These are phyloP conservation scores for Carex scoparia DNA, from an alignment of 176 grass and related monocot species.

Conservation along the genomic window DNA sequence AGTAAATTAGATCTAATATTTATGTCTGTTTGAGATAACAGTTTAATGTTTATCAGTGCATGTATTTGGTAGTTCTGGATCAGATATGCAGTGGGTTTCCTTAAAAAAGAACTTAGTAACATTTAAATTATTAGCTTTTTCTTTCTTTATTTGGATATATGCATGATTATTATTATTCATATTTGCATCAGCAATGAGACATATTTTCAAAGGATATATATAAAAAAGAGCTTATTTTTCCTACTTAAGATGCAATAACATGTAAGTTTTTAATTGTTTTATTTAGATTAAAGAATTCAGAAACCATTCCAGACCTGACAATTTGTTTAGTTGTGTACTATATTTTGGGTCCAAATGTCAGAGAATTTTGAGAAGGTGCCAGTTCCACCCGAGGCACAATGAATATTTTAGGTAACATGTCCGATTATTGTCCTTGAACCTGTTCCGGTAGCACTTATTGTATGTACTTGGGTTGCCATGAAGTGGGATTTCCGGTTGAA, in stretches of 20 bases:
- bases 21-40: neutral
- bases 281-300: neutral
- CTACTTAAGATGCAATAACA: neutral
- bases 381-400: neutral
- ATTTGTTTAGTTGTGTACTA: neutral
- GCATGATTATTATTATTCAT: neutral
- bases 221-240: neutral
- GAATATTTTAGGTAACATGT: neutral
- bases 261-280: neutral
- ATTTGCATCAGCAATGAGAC: neutral
- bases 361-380: neutral
- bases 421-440: neutral
- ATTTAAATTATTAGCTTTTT: neutral
- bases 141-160: neutral
- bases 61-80: neutral
- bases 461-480: neutral
- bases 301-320: neutral
- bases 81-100: neutral
- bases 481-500: neutral
- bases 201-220: neutral
- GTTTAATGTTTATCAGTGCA: neutral
- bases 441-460: neutral
- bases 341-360: conserved; percentile 1
- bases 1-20: neutral
- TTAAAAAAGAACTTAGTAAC: neutral